Base-by-base conservation (phyloP, 2,329 filamentous ascomycete genomes). In the Fusarium drepaniforme region DNA sequence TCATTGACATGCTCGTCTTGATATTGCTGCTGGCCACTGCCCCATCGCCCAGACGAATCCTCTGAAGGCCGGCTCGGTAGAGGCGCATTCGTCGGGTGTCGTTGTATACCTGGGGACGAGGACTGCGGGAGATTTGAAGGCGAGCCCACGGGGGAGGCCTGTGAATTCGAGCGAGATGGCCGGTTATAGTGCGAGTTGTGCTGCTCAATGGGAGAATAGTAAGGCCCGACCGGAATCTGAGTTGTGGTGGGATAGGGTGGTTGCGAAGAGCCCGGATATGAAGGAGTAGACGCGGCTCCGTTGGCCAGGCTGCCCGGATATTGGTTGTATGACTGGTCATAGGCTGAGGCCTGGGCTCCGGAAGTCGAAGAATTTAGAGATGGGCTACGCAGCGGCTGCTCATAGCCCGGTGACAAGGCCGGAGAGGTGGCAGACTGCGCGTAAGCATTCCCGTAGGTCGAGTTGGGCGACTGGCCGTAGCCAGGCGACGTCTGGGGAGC, bases 11-110 rank as follows among this genome's bases (percentile, higher is more conserved):
- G 83, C 58, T 88, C 86, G 44, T 83, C 80, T 53, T 58, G 74
- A 37, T 80, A 77, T 18, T 83, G 80, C 13, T 81, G 78, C 12
- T 68, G 72, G 75, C 84, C 84, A 3, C 83, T 80, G n/a, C 78
- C 80, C 81, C 86, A 87, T 42, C 83, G 81, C 3, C 80, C 37
- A 42, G 80, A 49, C 86, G 74, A 84, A 5, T 83, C 81, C 42
- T 86, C 82, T 12, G 86, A 86, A 73, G 85, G 89, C 56, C 88
- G 86, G 68, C 83, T 90, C n/a, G 90, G 88, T 57, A 92, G 82
- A 49, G 90, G 87, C 66, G 90, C 86, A 80, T 91, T 88, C 18
- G 90, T 92, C 2, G 90, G 90, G 68, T 91, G 88, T 62, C 90
- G 85, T 69, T 86, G 85, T 13, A 90, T 79, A n/a, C 87, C 85